A percentile compares a stretch with the other conserved stretches of the same genome.
Conservation (phyloP, 805 yeast species). For the Lipomyces sp. region DNA sequence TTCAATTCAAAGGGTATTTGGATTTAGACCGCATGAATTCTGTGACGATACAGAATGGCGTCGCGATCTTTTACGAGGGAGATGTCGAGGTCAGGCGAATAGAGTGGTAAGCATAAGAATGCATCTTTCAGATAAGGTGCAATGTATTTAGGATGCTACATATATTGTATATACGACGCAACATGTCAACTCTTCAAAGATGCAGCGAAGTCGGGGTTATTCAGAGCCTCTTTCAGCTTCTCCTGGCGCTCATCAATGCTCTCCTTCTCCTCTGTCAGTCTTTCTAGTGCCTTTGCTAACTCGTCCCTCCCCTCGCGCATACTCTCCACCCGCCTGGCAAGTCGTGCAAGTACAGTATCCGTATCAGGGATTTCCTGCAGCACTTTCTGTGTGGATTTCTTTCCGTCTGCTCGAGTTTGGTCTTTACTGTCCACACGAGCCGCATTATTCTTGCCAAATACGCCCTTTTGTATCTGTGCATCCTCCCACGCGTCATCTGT, state of each 20-base stretch:
- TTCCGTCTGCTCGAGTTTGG: not conserved
- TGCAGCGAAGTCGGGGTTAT: not conserved
- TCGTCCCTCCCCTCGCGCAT: slow-evolving; percentile 16
- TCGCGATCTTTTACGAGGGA: slow-evolving; percentile 10
- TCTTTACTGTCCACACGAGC: not conserved
- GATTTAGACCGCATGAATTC: slow-evolving; percentile 25
- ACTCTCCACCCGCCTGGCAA: slow-evolving; percentile 10
- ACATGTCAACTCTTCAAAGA: no score
- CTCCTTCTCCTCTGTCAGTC: slow-evolving; percentile 6
- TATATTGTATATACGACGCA: not conserved
- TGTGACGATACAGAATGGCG: slow-evolving; percentile 19
- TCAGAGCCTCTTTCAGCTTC: slow-evolving; percentile 16
- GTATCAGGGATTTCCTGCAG: slow-evolving; percentile 20
- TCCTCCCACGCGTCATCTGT: slow-evolving; percentile 23
- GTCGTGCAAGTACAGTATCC: slow-evolving; percentile 17
- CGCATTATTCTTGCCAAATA: slow-evolving; percentile 5
- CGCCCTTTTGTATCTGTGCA: slow-evolving; percentile 25
- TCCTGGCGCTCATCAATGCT: slow-evolving; percentile 13
- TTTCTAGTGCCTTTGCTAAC: slow-evolving; percentile 9
- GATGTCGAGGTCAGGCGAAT: slow-evolving; percentile 7
- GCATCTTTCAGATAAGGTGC: no score
- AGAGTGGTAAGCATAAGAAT: slow-evolving; percentile 11
- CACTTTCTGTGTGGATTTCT: slow-evolving; percentile 2
- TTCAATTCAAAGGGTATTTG: slow-evolving; percentile 21
- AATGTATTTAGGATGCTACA: no score